Base-by-base conservation (phyloP, 768 basidiomycete genomes). In the Kwoniella dendrophila region DNA sequence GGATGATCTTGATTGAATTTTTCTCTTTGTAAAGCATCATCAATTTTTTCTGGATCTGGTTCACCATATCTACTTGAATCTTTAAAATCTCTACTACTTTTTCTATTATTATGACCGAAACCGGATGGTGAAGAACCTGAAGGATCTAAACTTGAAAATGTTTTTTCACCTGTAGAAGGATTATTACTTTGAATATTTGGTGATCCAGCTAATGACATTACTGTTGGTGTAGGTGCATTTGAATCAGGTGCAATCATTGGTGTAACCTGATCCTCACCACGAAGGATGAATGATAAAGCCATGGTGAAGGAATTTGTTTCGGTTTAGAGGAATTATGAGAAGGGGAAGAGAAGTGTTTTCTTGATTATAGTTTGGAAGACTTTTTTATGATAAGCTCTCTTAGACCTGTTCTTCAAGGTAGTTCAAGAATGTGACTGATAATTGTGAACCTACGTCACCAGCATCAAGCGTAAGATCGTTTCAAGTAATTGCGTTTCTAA, bases 1-100 rank as follows among this genome's bases (percentile, higher is more conserved):
- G 68, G 71, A 54, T 73, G 71, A 16, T 60, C 53, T 3, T 40
- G 43, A 38, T 45, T 54, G 38, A 62, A 62, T 20, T 43, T 53
- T 20, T 52, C 59, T 24, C 45, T 51, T 22, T 48, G 47, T 20
- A 48, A 36, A 24, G 38, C 59, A 52, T 60, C 27, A 30, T 60
- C 59, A 16, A 60, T 49, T 20, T 41, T 40, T 22, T 51, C 43
- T 24, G 48, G 16, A 34, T 45, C 40, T 1, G 26, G 53, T 16
- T 14, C 24, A 11, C 38, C 53, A 12, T 14, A 18, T 2, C 53
- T n/a, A n/a, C n/a, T n/a, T n/a, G n/a, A n/a, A n/a, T n/a, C 11
- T 43, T 20, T 20, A 5, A 6, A 20, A 14, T 5, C 18, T 10
- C 41, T 20, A 5, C 41, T 43, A 18, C 8, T 38, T 38, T 38